These are phyloP conservation scores for Xylariomycetidae sp. DNA, from an alignment of 2,329 filamentous ascomycete species.

Conservation along the genomic window DNA sequence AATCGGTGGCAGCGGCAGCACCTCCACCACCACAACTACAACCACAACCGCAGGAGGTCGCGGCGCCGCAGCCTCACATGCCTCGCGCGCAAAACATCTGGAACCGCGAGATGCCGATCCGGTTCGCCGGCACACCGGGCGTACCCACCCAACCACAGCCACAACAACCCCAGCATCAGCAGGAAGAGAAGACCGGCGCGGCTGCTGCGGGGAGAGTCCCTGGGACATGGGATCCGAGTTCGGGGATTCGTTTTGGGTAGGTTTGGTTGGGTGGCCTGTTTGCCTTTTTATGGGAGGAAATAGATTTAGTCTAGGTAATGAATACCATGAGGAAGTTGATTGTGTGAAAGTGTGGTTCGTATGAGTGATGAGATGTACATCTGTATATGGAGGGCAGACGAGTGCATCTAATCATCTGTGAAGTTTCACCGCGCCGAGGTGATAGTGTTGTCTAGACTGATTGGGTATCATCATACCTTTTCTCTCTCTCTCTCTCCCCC, in stretches of 20 bases:
- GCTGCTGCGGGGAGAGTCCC: conserved; percentile 21
- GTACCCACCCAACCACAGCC: conserved; percentile 2
- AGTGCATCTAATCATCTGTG: no score
- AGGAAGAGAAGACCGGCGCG: conserved; percentile 7
- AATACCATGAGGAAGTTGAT: no score
- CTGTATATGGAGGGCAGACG: no score
- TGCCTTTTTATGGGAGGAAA: no score
- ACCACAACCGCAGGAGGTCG: conserved; percentile 26
- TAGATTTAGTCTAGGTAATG: no score
- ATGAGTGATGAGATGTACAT: no score
- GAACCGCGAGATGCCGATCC: conserved; percentile 77
- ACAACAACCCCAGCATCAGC: conserved; percentile 10
- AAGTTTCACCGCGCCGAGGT: no score
- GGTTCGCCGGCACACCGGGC: conserved; percentile 54
- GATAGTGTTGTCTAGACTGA: no score
- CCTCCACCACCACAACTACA: conserved; percentile 16
- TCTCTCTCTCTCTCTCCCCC: conserved; percentile 5
- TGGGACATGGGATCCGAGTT: conserved; percentile 55
- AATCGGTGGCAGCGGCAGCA: conserved; percentile 10
- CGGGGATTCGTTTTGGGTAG: conserved; percentile 43
- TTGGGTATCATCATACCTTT: not conserved
- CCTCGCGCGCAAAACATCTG: conserved; percentile 54
- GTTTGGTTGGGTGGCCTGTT: no score
- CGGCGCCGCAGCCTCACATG: conserved; percentile 42
- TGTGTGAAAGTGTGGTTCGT: no score